A percentile compares a stretch with the other conserved stretches of the same genome.
Evolutionary conservation across 306 rosid species (phyloP).

Genomic region (Quercus wislizeni): DNA sequence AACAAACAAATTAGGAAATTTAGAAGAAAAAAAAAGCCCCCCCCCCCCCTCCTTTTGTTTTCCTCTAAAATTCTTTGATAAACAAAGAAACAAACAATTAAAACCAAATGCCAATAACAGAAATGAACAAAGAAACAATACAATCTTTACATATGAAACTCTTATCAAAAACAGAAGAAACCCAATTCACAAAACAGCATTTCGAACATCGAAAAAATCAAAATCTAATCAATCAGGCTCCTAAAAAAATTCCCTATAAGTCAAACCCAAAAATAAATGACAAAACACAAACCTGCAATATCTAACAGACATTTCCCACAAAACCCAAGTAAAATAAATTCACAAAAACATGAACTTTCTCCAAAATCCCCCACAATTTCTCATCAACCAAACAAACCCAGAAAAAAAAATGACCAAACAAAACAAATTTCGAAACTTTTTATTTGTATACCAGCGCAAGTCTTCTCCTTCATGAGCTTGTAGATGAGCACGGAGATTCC

Average conservation of each 20-base stretch:
- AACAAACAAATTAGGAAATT: background rate
- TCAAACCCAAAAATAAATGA: background rate
- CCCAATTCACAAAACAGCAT: background rate
- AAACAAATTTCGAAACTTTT: background rate
- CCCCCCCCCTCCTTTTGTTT: too few species aligned
- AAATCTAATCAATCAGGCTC: background rate
- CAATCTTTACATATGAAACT: too few species aligned
- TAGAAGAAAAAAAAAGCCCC: background rate
- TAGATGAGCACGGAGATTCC: slow-evolving; percentile 86
- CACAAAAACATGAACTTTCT: too few species aligned
- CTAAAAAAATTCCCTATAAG: background rate
- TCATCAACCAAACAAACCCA: background rate
- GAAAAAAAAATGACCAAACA: background rate
- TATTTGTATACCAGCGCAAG: slow-evolving; percentile 66
- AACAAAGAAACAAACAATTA: background rate
- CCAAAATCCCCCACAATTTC: background rate
- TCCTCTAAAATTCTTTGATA: background rate
- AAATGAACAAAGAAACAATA: background rate
- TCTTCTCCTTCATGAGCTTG: slow-evolving; percentile 87
- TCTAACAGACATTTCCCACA: background rate
- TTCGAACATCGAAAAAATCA: background rate
- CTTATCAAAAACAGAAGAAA: background rate
- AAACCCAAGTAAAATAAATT: background rate
- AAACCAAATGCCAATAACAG: background rate
- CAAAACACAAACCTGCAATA: background rate